Conservation (phyloP, 352 stramenopile genomes). For the Phytophthora capsici region DNA sequence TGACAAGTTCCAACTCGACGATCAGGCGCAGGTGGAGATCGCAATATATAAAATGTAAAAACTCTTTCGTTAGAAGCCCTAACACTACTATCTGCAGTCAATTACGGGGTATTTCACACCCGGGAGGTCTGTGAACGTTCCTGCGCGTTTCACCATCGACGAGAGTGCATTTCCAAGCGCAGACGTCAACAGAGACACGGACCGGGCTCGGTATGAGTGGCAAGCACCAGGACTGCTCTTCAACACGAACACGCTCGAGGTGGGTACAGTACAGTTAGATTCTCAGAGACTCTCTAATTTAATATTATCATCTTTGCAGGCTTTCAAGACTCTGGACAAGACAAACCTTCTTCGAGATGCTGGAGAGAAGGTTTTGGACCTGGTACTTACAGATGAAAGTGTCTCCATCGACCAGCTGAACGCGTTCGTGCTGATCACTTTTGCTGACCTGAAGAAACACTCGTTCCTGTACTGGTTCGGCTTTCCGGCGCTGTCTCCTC, state of each 20-base stretch:
- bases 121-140: slow-evolving; percentile 62
- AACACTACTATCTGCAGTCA: slow-evolving; percentile 26
- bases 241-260: slow-evolving; percentile 91
- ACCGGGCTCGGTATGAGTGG: slow-evolving; percentile 83
- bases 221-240: slow-evolving; percentile 65
- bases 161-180: slow-evolving; percentile 62
- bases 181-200: slow-evolving; percentile 27
- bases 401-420: slow-evolving; percentile 67
- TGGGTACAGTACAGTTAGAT: slow-evolving; percentile 13
- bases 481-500: slow-evolving; percentile 82
- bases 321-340: slow-evolving; percentile 90
- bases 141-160: slow-evolving; percentile 76
- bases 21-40: slow-evolving; percentile 60
- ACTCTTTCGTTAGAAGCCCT: neutral
- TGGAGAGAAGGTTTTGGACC: slow-evolving; percentile 45
- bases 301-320: slow-evolving; percentile 36
- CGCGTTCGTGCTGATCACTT: slow-evolving; percentile 90
- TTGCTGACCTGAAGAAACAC: slow-evolving; percentile 94
- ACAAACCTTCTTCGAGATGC: slow-evolving; percentile 57
- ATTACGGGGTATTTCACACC: slow-evolving; percentile 76
- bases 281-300: slow-evolving; percentile 2
- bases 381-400: slow-evolving; percentile 25
- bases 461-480: slow-evolving; percentile 95
- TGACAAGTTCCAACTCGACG: slow-evolving; percentile 80
- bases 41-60: neutral